Evolutionary conservation across 306 rosid genomes (phyloP), one percentile per base, ranked within the genome.

Genomic region (Quercus mongolica): DNA sequence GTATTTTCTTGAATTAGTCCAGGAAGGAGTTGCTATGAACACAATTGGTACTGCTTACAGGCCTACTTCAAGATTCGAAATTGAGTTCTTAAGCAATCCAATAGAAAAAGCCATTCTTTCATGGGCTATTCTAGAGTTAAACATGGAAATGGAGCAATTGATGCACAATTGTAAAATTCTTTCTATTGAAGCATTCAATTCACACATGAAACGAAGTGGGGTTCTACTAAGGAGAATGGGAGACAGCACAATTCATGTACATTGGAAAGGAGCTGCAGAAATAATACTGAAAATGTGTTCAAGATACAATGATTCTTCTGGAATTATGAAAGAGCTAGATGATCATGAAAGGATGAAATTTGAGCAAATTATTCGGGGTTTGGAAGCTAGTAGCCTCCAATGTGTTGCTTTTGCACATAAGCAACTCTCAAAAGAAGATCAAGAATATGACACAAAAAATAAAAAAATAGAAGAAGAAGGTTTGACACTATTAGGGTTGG

Each of bases 241-340:
- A 17, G 81, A 80, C 25, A 69, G 65, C 61, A 23, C 78, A n/a
- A 38, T 13, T 13, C 78, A 78, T 56, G 76, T 80, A 2, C 85
- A 86, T 19, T 83, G 87, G 89, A 83, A 83, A 83, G 81, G 85
- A 46, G 85, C 81, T n/a, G 81, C 79, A 2, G 71, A 86, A 56
- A 77, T 83, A 73, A 62, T 77, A 38, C 25, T 86, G 19, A 77
- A 64, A 14, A 77, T 80, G 81, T 83, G 89, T 25, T 80, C 83
- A 0, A 80, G 87, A 30, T 86, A 80, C 73, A 74, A 77, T n/a
- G 83, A 86, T 51, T 64, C 74, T 25, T 74, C 81, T 54, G 81
- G 87, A 46, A 12, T 13, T n/a, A 15, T 25, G 0, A 63, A 77
- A n/a, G 83, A 70, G 20, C 72, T 86, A 6, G 41, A 33, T 25